These are phyloP conservation scores for Dichotomocladium elegans DNA, from an alignment of 371 early-diverging fungal genomes.

Conservation along the genomic window DNA sequence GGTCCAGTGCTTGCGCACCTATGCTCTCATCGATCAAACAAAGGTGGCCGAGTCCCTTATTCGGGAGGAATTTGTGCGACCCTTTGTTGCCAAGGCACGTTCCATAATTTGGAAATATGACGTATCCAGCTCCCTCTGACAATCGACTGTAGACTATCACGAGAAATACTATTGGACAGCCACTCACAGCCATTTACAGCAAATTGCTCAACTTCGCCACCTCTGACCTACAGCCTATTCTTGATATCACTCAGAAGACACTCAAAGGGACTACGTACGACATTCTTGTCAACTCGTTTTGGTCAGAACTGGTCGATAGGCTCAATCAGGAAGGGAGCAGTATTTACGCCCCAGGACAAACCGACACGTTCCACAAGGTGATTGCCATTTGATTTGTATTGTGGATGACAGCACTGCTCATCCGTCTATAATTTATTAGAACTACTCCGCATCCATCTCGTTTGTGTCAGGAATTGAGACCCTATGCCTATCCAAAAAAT, in stretches of 20 bases:
- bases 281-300: conserved; percentile 66
- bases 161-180: conserved; percentile 21
- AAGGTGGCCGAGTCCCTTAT: conserved; percentile 68
- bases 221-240: conserved; percentile 45
- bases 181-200: conserved; percentile 54
- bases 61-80: conserved; percentile 53
- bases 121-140: not conserved
- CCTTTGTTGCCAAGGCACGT: conserved; percentile 50
- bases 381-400: not conserved
- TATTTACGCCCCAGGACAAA: conserved; percentile 70
- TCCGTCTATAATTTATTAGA: conserved; percentile 24
- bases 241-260: conserved; percentile 60
- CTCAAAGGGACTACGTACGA: conserved; percentile 69
- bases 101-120: too few species aligned
- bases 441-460: conserved; percentile 60
- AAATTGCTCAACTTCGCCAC: conserved; percentile 55
- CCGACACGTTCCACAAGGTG: conserved; percentile 72
- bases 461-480: conserved; percentile 62
- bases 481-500: conserved; percentile 44
- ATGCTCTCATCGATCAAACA: conserved; percentile 72
- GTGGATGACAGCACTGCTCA: not conserved
- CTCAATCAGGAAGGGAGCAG: conserved; percentile 49
- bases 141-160: conserved; percentile 27
- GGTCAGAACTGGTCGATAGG: conserved; percentile 48
- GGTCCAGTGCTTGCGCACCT: conserved; percentile 67